Base-by-base conservation (phyloP, 2,329 filamentous ascomycete species). In the Coleophoma crateriformis region DNA sequence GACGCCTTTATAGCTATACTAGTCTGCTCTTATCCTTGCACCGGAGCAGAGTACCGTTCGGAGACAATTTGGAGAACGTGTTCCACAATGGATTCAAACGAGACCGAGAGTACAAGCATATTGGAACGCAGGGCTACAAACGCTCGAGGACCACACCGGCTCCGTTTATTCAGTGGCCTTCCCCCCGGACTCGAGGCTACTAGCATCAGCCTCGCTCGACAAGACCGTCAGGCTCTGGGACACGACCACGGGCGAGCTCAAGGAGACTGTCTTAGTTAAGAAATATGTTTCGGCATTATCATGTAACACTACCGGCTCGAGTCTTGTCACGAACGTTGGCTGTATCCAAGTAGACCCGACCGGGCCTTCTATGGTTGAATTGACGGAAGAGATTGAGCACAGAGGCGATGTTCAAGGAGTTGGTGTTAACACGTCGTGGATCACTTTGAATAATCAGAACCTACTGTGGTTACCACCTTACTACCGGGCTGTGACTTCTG, bases 1-100 rank as follows among this genome's bases (percentile, higher is more conserved):
- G 11, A 48, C 62, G 2, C 58, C 64, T 19, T 52, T 61, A 7
- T 65, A 70, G 47, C 44, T 58, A 44, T 69, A 70, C 52, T 61
- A 46, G 37, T 65, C 54, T 34, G 61, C 43, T 17, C 61, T 55
- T 27, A 52, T 19, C 52, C 33, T 68, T 69, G 50, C 54, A 60
- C n/a, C 67, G 62, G 34, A 32, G 50, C 14, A 37, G 46, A 10
- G 65, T 60, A 45, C 45, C 58, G 41, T 65, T 14, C 54, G 62
- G n/a, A 48, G 33, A n/a, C 34, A 6, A 10, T 58, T 54, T 38
- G 3, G 37, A 11, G 34, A 51, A 35, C 32, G 35, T 22, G 20
- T 27, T 6, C 17, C 45, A 13, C 14, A 12, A 27, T 47, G 14
- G 56, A 50, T 55, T 13, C 14, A 37, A 32, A 33, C 10, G 33